Evolutionary conservation across 2,329 filamentous ascomycete genomes (phyloP).

Genomic region (Calonectria honghensis): DNA sequence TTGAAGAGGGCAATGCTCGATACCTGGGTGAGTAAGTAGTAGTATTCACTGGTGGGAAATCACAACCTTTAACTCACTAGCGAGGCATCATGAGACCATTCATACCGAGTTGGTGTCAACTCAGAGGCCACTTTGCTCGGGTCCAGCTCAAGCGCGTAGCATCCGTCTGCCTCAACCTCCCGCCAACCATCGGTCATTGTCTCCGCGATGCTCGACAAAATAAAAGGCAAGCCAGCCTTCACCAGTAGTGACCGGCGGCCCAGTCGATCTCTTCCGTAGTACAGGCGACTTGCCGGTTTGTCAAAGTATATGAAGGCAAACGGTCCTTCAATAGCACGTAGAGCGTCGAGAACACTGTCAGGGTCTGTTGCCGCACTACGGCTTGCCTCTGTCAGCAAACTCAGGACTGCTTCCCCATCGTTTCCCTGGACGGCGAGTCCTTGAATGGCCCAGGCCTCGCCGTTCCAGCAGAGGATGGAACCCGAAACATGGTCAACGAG

Average conservation of each 20-base stretch:
- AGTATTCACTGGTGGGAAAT: constrained; percentile 52
- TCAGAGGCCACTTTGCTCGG: constrained; percentile 22
- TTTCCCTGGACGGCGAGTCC: constrained; percentile 79
- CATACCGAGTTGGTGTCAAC: constrained; percentile 51
- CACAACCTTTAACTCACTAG: constrained; percentile 64
- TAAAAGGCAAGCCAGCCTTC: constrained; percentile 69
- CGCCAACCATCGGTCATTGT: constrained; percentile 73
- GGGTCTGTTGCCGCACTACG: constrained; percentile 46
- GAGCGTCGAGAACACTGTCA: constrained; percentile 66
- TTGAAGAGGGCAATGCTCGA: constrained; percentile 74
- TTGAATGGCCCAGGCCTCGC: constrained; percentile 90
- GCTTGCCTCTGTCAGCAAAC: constrained; percentile 71
- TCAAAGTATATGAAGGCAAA: constrained; percentile 94
- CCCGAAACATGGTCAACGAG: constrained; percentile 73
- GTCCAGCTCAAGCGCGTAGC: constrained; percentile 80
- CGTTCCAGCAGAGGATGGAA: constrained; percentile 95
- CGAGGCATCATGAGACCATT: constrained; percentile 60
- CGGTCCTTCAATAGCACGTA: constrained; percentile 83
- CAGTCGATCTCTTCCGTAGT: constrained; percentile 90
- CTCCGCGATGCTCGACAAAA: constrained; percentile 83
- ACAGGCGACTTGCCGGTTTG: constrained; percentile 75
- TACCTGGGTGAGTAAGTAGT: constrained; percentile 69
- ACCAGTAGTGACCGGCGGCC: constrained; percentile 88
- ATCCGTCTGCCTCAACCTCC: constrained; percentile 90
- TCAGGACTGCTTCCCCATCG: constrained; percentile 84